phyloP scores from a whole-genome alignment of 176 grass and related monocot genomes.

The Avena insularis region DNA sequence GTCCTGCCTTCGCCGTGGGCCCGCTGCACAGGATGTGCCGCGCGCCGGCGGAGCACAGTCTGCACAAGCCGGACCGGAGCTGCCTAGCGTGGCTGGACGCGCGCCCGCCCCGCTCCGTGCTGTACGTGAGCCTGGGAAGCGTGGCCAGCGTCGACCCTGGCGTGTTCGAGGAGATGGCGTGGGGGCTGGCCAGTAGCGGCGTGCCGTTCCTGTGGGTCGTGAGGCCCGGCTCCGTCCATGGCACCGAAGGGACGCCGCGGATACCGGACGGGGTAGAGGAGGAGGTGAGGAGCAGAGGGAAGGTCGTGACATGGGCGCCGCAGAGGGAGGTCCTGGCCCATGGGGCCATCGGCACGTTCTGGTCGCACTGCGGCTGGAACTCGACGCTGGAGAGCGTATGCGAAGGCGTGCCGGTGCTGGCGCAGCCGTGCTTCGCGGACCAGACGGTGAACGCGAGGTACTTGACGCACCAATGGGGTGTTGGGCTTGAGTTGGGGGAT shows the following conservation, averaged over 20 bases:
- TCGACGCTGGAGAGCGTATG: slow-evolving; percentile 58
- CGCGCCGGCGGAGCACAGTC: neutral
- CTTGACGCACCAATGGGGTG: slow-evolving; percentile 41
- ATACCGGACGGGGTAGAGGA: neutral
- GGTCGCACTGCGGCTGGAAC: slow-evolving; percentile 80
- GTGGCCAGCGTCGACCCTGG: neutral
- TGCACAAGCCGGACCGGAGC: slow-evolving; percentile 22
- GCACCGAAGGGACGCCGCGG: neutral
- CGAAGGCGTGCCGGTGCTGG: slow-evolving; percentile 50
- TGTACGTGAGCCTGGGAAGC: slow-evolving; percentile 54
- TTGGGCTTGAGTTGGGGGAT: slow-evolving; percentile 23
- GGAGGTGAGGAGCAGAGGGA: neutral
- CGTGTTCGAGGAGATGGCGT: slow-evolving; percentile 42
- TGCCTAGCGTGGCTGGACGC: slow-evolving; percentile 55
- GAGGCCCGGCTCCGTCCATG: slow-evolving; percentile 6
- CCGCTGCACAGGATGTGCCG: slow-evolving; percentile 38
- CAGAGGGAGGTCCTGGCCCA: slow-evolving; percentile 49
- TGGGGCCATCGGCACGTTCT: slow-evolving; percentile 24
- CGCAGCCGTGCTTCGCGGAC: slow-evolving; percentile 37
- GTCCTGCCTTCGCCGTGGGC: slow-evolving; percentile 40
- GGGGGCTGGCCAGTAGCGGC: slow-evolving; percentile 23
- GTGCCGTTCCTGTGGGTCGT: slow-evolving; percentile 58
- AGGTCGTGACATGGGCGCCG: slow-evolving; percentile 45
- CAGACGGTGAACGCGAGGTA: slow-evolving; percentile 55
- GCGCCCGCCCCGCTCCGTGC: slow-evolving; percentile 19